Base-by-base conservation (phyloP, 78 protist genomes). In the Reticulomyxa filosa region DNA sequence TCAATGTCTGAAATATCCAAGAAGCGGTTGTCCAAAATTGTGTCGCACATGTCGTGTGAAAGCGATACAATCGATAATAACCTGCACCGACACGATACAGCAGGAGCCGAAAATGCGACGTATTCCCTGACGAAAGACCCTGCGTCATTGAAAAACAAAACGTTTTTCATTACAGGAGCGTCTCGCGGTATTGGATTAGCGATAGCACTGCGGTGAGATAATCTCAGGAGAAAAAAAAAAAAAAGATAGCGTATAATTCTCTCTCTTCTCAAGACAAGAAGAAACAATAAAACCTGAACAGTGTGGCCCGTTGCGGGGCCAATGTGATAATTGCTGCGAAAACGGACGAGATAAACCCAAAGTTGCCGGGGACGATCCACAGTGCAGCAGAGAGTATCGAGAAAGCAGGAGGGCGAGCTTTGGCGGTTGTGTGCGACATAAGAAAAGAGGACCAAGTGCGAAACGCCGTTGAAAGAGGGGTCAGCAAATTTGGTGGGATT, bases 321-420 rank as follows among this genome's bases (percentile, higher is more conserved):
- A 53, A 53, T 30, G 10, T 53, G 30, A 30, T 8, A 27, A 13
- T 53, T 6, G 26, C 8, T 20, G 59, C 59, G 7, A 53, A 53
- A 8, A 53, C 59, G 7, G 59, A 6, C 10, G 74, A 57, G 30
- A 67, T 74, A 30, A 69, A 83, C 39, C 83, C 88, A 56, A 83
- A 83, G 71, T 52, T 83, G 46, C 80, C 82, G 35, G 88, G 88
- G 62, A 83, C 88, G 6, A 78, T 83, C 23, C 73, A 38, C 72
- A 67, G 82, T 4, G 88, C 75, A 20, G 68, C 78, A 25, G 57
- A 61, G 30, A 79, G 76, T 36, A 75, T 83, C 51, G 83, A 78
- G 46, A 73, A 25, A n/a, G 72, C 69, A 0, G 74, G 80, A 29
- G 70, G 51, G 0, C 26, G 25, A 26, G 29, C 37, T 13, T 57